Conservation (phyloP, 768 basidiomycete species). For the Leccinum uliginosum region DNA sequence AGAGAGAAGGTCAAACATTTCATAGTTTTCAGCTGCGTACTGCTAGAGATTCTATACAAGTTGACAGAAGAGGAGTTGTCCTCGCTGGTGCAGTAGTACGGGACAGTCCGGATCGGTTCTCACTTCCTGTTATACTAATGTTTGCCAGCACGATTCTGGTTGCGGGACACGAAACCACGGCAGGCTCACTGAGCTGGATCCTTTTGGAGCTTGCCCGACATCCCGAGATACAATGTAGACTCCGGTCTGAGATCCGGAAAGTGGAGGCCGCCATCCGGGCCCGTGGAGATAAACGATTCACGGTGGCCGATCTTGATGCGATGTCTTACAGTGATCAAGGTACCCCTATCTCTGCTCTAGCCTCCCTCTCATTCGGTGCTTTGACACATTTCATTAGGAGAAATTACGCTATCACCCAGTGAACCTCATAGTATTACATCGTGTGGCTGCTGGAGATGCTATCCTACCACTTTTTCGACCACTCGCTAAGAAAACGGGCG, state of each 20-base stretch:
- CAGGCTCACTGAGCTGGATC: conserved; percentile 56
- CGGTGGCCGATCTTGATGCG: conserved; percentile 42
- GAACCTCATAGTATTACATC: conserved; percentile 47
- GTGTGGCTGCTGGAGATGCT: conserved; percentile 49
- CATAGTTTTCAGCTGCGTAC: no score
- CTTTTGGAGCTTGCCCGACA: conserved; percentile 58
- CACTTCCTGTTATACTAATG: neutral
- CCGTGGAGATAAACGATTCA: conserved; percentile 10
- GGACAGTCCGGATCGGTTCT: neutral
- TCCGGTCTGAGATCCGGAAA: conserved; percentile 38
- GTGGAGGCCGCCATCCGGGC: conserved; percentile 6
- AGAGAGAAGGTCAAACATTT: no score
- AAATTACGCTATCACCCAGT: conserved; percentile 46
- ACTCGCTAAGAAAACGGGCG: conserved; percentile 42
- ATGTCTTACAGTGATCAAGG: conserved; percentile 47
- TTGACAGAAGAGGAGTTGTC: conserved; percentile 15
- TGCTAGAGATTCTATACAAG: no score
- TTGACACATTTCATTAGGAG: conserved; percentile 32
- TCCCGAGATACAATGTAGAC: conserved; percentile 52
- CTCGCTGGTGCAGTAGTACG: conserved; percentile 20
- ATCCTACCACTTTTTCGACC: conserved; percentile 55
- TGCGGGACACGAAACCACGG: conserved; percentile 59
- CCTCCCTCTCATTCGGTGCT: conserved; percentile 19
- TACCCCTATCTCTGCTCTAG: neutral
- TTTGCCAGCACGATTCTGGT: conserved; percentile 40